Conservation (phyloP, 495 filamentous ascomycete genomes). For the Penicillium parvum region DNA sequence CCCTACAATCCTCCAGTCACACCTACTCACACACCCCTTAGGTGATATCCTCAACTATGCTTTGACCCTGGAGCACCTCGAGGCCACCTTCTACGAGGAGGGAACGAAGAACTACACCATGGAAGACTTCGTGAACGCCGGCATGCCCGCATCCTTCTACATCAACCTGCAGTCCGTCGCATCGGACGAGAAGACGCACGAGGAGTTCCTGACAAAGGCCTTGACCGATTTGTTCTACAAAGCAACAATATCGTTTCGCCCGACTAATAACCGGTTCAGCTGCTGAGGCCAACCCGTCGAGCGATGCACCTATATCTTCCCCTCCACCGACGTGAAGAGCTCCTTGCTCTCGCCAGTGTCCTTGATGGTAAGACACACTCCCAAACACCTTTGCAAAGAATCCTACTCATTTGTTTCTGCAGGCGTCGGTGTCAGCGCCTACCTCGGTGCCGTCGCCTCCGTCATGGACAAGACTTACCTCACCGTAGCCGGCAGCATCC, state of each 20-base stretch:
- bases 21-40: not conserved
- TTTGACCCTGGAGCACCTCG: conserved; percentile 37
- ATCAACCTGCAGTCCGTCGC: conserved; percentile 48
- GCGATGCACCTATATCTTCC: conserved; percentile 55
- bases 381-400: not conserved
- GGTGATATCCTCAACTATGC: conserved; percentile 36
- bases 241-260: too few relatives aligned
- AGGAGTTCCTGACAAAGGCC: conserved; percentile 50
- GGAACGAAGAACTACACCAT: conserved; percentile 53
- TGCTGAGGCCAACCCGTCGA: conserved; percentile 46
- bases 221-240: conserved; percentile 30
- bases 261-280: conserved; percentile 14
- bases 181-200: conserved; percentile 54
- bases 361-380: conserved; percentile 44
- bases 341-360: conserved; percentile 49
- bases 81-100: conserved; percentile 48
- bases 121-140: conserved; percentile 47
- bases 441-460: conserved; percentile 56
- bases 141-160: conserved; percentile 48
- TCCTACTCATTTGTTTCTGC: conserved; percentile 9
- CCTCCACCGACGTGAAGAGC: conserved; percentile 36
- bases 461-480: conserved; percentile 50
- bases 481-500: conserved; percentile 56
- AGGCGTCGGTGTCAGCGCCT: conserved; percentile 53
- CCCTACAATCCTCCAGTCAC: not conserved